Conservation (phyloP, 2,329 filamentous ascomycete genomes). For the Clonostachys sp. region DNA sequence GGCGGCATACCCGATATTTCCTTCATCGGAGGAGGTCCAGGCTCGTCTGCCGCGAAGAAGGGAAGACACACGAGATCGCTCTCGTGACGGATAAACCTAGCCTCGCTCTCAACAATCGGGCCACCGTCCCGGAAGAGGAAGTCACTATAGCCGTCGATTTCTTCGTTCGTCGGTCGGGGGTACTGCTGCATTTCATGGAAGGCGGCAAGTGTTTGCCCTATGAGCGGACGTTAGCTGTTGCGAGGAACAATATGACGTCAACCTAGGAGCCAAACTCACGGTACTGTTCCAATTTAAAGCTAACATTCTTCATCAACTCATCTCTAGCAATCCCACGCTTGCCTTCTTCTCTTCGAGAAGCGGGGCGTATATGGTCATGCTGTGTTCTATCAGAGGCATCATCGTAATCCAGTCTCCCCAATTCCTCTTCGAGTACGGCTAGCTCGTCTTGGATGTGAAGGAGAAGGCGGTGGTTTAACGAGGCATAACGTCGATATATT, state of each 20-base stretch:
- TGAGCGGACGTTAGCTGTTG: neutral
- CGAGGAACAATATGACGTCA: neutral
- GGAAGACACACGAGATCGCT: slow-evolving; percentile 46
- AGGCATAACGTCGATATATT: slow-evolving; percentile 79
- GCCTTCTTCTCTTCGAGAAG: slow-evolving; percentile 53
- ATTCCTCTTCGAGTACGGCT: slow-evolving; percentile 72
- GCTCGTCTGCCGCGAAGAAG: neutral
- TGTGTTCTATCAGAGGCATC: slow-evolving; percentile 43
- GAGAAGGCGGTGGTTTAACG: slow-evolving; percentile 76
- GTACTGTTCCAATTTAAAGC: slow-evolving; percentile 63
- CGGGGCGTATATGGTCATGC: slow-evolving; percentile 42
- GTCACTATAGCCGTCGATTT: slow-evolving; percentile 39
- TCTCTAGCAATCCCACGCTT: slow-evolving; percentile 58
- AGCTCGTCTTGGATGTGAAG: slow-evolving; percentile 85
- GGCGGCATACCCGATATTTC: slow-evolving; percentile 3
- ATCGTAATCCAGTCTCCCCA: slow-evolving; percentile 61
- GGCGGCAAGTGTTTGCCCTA: slow-evolving; percentile 55
- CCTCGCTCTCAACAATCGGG: slow-evolving; percentile 55
- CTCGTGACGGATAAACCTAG: slow-evolving; percentile 49
- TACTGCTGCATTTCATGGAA: slow-evolving; percentile 49
- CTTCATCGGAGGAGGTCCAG: slow-evolving; percentile 8
- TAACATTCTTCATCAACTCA: slow-evolving; percentile 57
- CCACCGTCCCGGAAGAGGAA: slow-evolving; percentile 44
- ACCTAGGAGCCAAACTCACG: slow-evolving; percentile 37
- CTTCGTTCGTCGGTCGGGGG: slow-evolving; percentile 35